Conservation (phyloP, 306 rosid species). For the Prunus campanulata region DNA sequence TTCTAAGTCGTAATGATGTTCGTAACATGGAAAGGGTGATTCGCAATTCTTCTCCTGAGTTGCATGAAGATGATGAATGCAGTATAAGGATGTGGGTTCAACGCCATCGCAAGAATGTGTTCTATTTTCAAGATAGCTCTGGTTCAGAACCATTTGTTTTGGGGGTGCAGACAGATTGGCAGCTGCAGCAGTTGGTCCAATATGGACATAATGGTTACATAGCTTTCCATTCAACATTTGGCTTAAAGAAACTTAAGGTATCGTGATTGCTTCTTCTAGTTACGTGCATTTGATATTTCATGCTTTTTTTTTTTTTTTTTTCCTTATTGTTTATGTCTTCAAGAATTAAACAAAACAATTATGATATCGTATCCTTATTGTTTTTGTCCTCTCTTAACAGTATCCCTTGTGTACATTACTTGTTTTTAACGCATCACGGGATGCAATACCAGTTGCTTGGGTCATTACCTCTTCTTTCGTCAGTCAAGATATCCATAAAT, state of each 20-base stretch:
- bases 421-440: conserved; percentile 65
- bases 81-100: conserved; percentile 72
- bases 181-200: conserved; percentile 71
- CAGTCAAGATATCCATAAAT: conserved; percentile 56
- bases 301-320: neutral
- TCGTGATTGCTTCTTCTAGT: neutral
- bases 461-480: conserved; percentile 56
- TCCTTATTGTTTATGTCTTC: neutral
- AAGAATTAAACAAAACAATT: no score
- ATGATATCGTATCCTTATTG: neutral
- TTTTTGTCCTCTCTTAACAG: conserved; percentile 39
- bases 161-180: conserved; percentile 89
- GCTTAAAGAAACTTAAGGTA: conserved; percentile 73
- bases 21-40: conserved; percentile 80
- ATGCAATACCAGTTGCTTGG: conserved; percentile 90
- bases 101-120: conserved; percentile 61
- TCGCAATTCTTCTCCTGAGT: conserved; percentile 54
- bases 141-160: conserved; percentile 50
- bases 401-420: conserved; percentile 65
- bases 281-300: conserved; percentile 12
- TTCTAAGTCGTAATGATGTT: conserved; percentile 71
- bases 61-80: conserved; percentile 48
- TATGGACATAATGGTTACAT: conserved; percentile 55
- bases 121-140: conserved; percentile 55
- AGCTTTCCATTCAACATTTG: conserved; percentile 62